phyloP scores from a whole-genome alignment of 2,329 filamentous ascomycete species.

The Cryphonectria nitschkei region DNA sequence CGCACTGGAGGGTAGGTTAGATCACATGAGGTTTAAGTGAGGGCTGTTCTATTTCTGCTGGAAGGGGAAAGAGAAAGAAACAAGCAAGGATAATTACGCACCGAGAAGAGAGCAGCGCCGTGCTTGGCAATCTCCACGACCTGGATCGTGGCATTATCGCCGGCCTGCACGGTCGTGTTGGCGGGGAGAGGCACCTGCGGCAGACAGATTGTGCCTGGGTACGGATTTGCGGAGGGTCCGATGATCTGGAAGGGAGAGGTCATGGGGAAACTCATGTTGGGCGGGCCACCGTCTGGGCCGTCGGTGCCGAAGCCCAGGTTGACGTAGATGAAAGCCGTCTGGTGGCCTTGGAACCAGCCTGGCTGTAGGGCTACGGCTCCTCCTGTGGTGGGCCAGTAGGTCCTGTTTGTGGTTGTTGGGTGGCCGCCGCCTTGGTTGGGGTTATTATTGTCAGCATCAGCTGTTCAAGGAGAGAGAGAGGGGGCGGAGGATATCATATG shows the following conservation, averaged over 20 bases:
- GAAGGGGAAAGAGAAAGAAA: background rate
- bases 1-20: constrained; percentile 63
- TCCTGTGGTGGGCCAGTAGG: constrained; percentile 86
- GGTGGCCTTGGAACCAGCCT: constrained; percentile 93
- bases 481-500: background rate
- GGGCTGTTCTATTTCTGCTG: background rate
- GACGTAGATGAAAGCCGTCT: constrained; percentile 81
- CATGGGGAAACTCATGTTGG: constrained; percentile 88
- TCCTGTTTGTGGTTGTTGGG: constrained; percentile 76
- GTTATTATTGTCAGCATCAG: constrained; percentile 4
- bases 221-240: constrained; percentile 82
- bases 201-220: constrained; percentile 84
- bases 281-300: constrained; percentile 65
- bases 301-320: constrained; percentile 84
- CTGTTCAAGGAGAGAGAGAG: background rate
- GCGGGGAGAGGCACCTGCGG: constrained; percentile 84
- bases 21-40: background rate
- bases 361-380: constrained; percentile 91
- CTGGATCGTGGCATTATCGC: constrained; percentile 92
- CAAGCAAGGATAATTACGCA: constrained; percentile 45
- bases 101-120: constrained; percentile 80
- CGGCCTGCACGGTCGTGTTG: constrained; percentile 70
- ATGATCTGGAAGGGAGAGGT: constrained; percentile 79
- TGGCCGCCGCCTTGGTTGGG: constrained; percentile 77
- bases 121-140: constrained; percentile 82